phyloP scores from a whole-genome alignment of 352 stramenopile species.

The Phytophthora chlamydospora region DNA sequence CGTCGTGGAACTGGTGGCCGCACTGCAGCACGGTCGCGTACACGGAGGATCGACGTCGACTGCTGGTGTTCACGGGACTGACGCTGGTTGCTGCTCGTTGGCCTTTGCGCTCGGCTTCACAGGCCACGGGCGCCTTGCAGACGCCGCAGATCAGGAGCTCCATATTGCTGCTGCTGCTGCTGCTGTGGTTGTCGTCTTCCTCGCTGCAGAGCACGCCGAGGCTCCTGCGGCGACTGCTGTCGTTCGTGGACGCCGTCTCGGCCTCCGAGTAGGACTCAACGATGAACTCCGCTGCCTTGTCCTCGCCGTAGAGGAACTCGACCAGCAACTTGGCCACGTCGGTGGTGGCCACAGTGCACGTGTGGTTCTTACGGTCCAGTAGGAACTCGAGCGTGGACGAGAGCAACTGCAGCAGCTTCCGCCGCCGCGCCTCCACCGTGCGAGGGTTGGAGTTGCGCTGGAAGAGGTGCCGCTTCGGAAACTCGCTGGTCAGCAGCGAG shows the following conservation, averaged over 20 bases:
- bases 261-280: constrained; percentile 24
- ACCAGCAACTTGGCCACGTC: constrained; percentile 32
- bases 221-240: constrained; percentile 13
- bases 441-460: constrained; percentile 23
- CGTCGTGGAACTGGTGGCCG: constrained; percentile 45
- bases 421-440: constrained; percentile 16
- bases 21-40: constrained; percentile 38
- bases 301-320: constrained; percentile 36
- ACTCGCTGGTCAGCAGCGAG: constrained; percentile 34
- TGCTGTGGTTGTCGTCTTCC: constrained; percentile 2
- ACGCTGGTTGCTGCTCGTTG: background rate
- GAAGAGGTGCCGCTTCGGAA: constrained; percentile 43
- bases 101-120: constrained; percentile 1
- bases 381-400: constrained; percentile 32
- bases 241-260: constrained; percentile 3
- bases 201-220: constrained; percentile 1
- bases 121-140: constrained; percentile 26
- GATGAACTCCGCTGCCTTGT: constrained; percentile 23
- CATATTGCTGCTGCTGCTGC: background rate
- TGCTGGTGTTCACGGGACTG: constrained; percentile 3
- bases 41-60: constrained; percentile 23
- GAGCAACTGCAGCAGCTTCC: constrained; percentile 28
- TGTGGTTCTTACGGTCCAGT: constrained; percentile 36
- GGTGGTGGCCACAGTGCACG: constrained; percentile 25
- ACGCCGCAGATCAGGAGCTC: constrained; percentile 20